These are phyloP conservation scores for Pseudozyma tsukubaensis DNA, from an alignment of 1,284 basidiomycete genomes.

Conservation along the genomic window DNA sequence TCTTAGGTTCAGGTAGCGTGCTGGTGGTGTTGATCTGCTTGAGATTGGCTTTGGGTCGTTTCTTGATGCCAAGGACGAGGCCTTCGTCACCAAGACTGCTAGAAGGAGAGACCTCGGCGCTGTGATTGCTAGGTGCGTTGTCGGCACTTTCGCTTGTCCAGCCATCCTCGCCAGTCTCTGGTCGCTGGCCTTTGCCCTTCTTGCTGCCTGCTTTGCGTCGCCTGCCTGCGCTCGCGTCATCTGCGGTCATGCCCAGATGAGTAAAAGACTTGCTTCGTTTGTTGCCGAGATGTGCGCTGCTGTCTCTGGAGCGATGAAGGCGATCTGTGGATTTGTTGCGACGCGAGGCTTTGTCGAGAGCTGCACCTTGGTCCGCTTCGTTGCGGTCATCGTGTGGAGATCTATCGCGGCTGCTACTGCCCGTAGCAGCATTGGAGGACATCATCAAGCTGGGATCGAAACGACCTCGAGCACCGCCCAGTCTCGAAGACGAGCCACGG, in stretches of 20 bases:
- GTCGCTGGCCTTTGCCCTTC: constrained; percentile 23
- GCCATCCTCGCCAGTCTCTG: constrained; percentile 45
- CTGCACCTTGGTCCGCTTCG: constrained; percentile 16
- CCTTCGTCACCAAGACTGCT: constrained; percentile 52
- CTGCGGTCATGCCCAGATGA: constrained; percentile 41
- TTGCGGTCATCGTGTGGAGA: constrained; percentile 24
- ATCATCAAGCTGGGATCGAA: constrained; percentile 57
- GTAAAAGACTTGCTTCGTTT: constrained; percentile 60
- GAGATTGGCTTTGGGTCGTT: constrained; percentile 29
- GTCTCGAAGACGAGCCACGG: constrained; percentile 39
- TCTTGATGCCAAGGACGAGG: constrained; percentile 54
- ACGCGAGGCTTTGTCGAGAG: constrained; percentile 19
- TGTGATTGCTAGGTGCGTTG: constrained; percentile 41
- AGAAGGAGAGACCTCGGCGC: constrained; percentile 26
- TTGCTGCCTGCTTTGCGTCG: constrained; percentile 30
- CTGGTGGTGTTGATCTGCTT: constrained; percentile 15
- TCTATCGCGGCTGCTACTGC: constrained; percentile 21
- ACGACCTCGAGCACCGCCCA: constrained; percentile 40
- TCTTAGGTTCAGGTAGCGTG: constrained; percentile 29
- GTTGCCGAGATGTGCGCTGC: constrained; percentile 47
- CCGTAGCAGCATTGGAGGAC: constrained; percentile 46
- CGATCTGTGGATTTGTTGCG: constrained; percentile 57
- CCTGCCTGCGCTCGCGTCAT: constrained; percentile 22
- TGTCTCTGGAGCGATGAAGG: constrained; percentile 44
- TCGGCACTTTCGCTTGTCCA: constrained; percentile 55